phyloP scores from a whole-genome alignment of 495 filamentous ascomycete species.

The Evernia prunastri region DNA sequence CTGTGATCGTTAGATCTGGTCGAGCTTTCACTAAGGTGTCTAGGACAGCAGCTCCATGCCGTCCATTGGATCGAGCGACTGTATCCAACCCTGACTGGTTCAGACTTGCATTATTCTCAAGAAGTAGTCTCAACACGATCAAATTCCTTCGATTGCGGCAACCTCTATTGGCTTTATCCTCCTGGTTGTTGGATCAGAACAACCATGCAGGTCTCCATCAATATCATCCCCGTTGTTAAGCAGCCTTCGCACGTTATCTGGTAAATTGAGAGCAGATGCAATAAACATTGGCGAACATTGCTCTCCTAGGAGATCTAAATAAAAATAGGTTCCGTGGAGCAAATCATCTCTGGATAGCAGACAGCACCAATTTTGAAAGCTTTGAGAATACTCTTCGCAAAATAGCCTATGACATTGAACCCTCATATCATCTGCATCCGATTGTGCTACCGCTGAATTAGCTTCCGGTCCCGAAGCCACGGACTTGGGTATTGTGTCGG shows the following conservation, averaged over 20 bases:
- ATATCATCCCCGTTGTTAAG: neutral
- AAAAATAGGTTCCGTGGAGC: too few species aligned
- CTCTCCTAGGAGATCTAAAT: neutral
- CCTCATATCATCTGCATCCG: neutral
- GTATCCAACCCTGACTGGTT: neutral
- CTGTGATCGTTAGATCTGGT: neutral
- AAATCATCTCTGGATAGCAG: neutral
- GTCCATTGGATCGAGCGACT: neutral
- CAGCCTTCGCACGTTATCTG: neutral
- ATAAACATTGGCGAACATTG: neutral
- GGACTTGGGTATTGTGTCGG: neutral
- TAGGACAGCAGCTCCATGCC: neutral
- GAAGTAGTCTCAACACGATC: neutral
- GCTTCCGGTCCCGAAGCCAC: neutral
- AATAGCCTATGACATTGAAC: neutral
- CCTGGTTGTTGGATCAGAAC: too few species aligned
- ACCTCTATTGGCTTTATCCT: neutral
- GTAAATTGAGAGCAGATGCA: neutral
- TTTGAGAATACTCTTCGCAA: neutral
- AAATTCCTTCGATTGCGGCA: neutral
- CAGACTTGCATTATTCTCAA: neutral
- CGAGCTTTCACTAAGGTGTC: neutral
- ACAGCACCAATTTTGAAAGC: neutral
- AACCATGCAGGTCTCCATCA: too few species aligned
- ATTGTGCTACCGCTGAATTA: neutral